Evolutionary conservation across 768 basidiomycete genomes (phyloP).

Genomic region (Leucocoprinus birnbaumii): DNA sequence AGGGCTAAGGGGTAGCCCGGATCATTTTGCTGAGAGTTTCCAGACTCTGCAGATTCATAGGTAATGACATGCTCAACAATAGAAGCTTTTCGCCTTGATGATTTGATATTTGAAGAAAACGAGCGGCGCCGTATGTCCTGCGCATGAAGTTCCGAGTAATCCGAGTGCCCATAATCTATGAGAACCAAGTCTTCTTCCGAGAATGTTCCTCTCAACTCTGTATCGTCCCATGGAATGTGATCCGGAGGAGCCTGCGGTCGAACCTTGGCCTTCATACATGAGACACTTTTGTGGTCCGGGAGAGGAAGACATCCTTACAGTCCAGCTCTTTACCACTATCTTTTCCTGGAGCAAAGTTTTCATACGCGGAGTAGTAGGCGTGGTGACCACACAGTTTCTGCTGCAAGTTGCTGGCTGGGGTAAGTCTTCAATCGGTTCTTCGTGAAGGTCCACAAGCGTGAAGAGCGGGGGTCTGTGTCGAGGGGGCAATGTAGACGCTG

Average conservation of each 20-base stretch:
- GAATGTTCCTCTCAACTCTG: not conserved
- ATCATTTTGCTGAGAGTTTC: not conserved
- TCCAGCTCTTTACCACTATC: slow-evolving; percentile 2
- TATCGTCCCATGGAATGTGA: slow-evolving; percentile 3
- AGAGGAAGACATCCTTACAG: not conserved
- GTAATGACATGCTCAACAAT: not conserved
- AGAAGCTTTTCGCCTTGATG: not conserved
- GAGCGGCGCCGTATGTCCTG: not conserved
- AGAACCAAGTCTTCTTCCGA: not conserved
- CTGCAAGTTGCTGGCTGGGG: not conserved
- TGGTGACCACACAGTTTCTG: not conserved
- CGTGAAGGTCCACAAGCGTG: slow-evolving; percentile 1
- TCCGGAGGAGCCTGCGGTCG: slow-evolving; percentile 1
- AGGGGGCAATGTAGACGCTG: slow-evolving; percentile 1
- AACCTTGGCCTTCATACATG: slow-evolving; percentile 2
- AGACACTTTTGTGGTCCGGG: not conserved
- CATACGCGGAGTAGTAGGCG: slow-evolving; percentile 8
- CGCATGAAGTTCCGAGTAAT: not conserved
- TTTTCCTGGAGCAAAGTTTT: slow-evolving; percentile 4
- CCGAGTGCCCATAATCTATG: not conserved
- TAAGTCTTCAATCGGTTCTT: not conserved
- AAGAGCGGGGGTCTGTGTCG: slow-evolving; percentile 2
- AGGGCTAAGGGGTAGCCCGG: no score
- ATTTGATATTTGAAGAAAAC: not conserved
- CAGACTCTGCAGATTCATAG: not conserved